Evolutionary conservation across 2,329 filamentous ascomycete genomes (phyloP).

Genomic region (Fusarium abutilonis): DNA sequence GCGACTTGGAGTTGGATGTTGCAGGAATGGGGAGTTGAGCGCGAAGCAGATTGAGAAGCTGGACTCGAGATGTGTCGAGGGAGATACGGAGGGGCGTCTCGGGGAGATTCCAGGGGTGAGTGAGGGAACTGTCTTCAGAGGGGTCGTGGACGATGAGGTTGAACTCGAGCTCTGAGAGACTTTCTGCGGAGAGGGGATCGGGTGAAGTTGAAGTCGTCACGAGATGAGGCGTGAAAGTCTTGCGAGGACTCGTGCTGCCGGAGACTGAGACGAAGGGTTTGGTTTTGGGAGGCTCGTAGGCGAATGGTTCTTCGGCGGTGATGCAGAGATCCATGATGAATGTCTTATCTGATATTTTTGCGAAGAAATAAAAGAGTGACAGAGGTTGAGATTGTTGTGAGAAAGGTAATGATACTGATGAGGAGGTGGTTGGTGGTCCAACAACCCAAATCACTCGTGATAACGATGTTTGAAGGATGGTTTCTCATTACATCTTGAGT

Average conservation of each 20-base stretch:
- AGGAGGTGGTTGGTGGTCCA: not conserved
- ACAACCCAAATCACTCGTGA: not conserved
- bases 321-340: slow-evolving; percentile 42
- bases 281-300: slow-evolving; percentile 25
- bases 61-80: slow-evolving; percentile 34
- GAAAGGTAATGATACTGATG: slow-evolving; percentile 1
- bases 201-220: slow-evolving; percentile 2
- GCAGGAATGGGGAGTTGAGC: slow-evolving; percentile 25
- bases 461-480: not conserved
- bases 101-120: slow-evolving; percentile 42
- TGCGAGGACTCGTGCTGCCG: slow-evolving; percentile 5
- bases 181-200: not conserved
- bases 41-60: slow-evolving; percentile 43
- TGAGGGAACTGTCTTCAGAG: slow-evolving; percentile 40
- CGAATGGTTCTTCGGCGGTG: slow-evolving; percentile 43
- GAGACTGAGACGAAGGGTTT: slow-evolving; percentile 37
- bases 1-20: slow-evolving; percentile 4
- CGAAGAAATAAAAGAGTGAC: not conserved
- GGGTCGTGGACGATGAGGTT: slow-evolving; percentile 39
- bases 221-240: slow-evolving; percentile 11
- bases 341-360: not conserved
- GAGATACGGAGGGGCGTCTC: slow-evolving; percentile 29
- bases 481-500: not conserved
- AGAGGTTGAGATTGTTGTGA: not conserved
- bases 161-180: slow-evolving; percentile 36